A percentile compares a stretch with the other conserved stretches of the same genome.
phyloP scores from a whole-genome alignment of 345 rosid species.

The Nasturtium officinale region DNA sequence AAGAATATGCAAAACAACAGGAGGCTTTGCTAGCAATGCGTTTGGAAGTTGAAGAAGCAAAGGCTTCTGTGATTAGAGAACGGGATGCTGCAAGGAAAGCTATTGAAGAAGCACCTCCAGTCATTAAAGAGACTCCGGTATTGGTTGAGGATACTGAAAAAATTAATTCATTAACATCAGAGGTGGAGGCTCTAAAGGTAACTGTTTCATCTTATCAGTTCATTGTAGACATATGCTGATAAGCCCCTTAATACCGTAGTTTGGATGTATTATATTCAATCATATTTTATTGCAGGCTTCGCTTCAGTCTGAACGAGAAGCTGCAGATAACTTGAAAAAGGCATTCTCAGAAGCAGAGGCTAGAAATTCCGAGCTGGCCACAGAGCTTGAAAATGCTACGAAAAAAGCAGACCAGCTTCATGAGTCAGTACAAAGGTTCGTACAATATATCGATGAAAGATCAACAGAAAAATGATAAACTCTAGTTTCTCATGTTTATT shows the following conservation, averaged over 20 bases:
- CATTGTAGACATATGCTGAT: constrained; percentile 6
- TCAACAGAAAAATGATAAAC: constrained; percentile 11
- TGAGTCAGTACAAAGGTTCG: constrained; percentile 94
- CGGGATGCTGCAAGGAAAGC: constrained; percentile 91
- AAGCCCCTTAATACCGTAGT: background rate
- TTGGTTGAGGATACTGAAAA: constrained; percentile 88
- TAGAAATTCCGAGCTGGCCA: constrained; percentile 66
- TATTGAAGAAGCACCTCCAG: constrained; percentile 96
- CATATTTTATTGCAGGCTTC: constrained; percentile 53
- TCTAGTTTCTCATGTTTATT: background rate
- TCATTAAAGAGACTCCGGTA: constrained; percentile 95
- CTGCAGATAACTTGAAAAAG: constrained; percentile 66
- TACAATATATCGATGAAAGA: constrained; percentile 29
- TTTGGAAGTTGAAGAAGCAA: constrained; percentile 87
- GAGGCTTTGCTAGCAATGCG: constrained; percentile 80
- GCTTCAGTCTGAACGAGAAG: constrained; percentile 65
- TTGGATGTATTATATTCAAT: background rate
- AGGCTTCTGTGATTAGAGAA: constrained; percentile 71
- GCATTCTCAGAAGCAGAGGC: constrained; percentile 64
- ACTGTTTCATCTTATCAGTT: constrained; percentile 5
- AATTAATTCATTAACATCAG: constrained; percentile 66
- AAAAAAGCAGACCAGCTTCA: constrained; percentile 87
- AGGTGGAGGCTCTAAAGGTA: constrained; percentile 88
- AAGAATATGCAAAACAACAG: constrained; percentile 82
- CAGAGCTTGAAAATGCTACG: constrained; percentile 78